Percentiles rank a stretch among this genome's conserved stretches.
These are phyloP conservation scores for Fusarium stilboides DNA, from an alignment of 2,329 filamentous ascomycete species.

Conservation along the genomic window DNA sequence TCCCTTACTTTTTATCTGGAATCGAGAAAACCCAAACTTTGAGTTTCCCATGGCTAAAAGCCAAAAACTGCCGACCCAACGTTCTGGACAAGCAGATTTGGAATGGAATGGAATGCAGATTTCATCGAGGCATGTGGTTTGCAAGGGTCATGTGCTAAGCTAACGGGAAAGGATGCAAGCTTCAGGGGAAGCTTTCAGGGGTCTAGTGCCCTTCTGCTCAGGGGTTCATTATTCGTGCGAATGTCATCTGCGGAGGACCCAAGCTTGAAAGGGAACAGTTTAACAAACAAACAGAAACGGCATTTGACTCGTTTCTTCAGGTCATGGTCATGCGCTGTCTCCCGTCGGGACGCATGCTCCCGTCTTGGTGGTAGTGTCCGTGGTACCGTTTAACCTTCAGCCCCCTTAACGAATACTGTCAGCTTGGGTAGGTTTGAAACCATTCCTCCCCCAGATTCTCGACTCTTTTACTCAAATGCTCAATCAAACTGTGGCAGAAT, in stretches of 20 bases:
- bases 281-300: conserved; percentile 7
- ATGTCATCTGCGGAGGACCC: no score
- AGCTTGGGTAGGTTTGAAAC: conserved; percentile 17
- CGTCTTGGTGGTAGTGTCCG: conserved; percentile 18
- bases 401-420: background rate
- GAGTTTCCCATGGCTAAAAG: background rate
- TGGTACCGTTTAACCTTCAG: background rate
- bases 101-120: background rate
- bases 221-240: conserved; percentile 11
- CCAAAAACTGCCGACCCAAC: background rate
- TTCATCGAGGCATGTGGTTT: no score
- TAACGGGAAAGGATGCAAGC: conserved; percentile 25
- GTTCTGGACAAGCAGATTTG: conserved; percentile 1
- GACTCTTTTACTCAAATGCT: background rate
- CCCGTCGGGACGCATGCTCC: conserved; percentile 9
- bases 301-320: conserved; percentile 5
- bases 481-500: background rate
- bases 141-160: conserved; percentile 7
- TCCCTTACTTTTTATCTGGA: background rate
- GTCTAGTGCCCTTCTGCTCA: conserved; percentile 25
- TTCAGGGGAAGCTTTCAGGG: conserved; percentile 38
- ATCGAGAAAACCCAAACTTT: background rate
- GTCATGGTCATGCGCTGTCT: conserved; percentile 15
- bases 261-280: no score
- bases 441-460: conserved; percentile 36